phyloP scores from a whole-genome alignment of 768 basidiomycete species.

The Amanita jacksonii region DNA sequence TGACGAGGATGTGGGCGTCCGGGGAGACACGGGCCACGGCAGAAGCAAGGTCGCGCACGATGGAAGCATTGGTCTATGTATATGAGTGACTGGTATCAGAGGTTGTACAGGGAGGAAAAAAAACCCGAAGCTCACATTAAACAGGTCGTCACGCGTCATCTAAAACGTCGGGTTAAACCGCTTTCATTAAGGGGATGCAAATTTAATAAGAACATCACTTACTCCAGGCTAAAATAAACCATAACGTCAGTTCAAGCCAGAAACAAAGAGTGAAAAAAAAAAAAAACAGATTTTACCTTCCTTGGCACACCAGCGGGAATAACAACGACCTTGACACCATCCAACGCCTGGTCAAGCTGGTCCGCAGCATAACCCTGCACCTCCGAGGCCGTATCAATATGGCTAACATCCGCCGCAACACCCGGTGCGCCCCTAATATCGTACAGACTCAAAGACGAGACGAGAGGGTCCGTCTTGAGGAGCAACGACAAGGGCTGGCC shows the following conservation, averaged over 20 bases:
- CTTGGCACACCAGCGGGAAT: slow-evolving; percentile 99
- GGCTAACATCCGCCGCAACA: slow-evolving; percentile 95
- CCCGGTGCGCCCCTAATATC: slow-evolving; percentile 95
- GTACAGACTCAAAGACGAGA: slow-evolving; percentile 79
- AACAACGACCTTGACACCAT: slow-evolving; percentile 86
- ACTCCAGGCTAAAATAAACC: slow-evolving; percentile 60
- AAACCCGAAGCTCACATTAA: slow-evolving; percentile 52
- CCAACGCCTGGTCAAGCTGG: slow-evolving; percentile 82
- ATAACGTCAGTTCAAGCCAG: slow-evolving; percentile 9
- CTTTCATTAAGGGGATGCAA: slow-evolving; percentile 7
- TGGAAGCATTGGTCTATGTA: slow-evolving; percentile 86
- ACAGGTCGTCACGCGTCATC: slow-evolving; percentile 97
- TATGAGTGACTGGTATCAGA: background rate
- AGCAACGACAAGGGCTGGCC: slow-evolving; percentile 94
- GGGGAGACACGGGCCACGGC: slow-evolving; percentile 82
- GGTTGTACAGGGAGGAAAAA: background rate
- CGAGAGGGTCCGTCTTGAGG: slow-evolving; percentile 87
- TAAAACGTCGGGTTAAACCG: slow-evolving; percentile 19
- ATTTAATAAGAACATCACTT: slow-evolving; percentile 39
- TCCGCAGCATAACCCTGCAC: slow-evolving; percentile 77
- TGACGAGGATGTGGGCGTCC: slow-evolving; percentile 89
- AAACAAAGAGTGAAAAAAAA: slow-evolving; percentile 11
- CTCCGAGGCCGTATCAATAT: slow-evolving; percentile 73
- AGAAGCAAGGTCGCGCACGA: slow-evolving; percentile 91
- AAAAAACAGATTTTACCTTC: slow-evolving; percentile 47